These are phyloP conservation scores for Talinum fruticosum DNA, from an alignment of 148 eudicot genomes.

Conservation along the genomic window DNA sequence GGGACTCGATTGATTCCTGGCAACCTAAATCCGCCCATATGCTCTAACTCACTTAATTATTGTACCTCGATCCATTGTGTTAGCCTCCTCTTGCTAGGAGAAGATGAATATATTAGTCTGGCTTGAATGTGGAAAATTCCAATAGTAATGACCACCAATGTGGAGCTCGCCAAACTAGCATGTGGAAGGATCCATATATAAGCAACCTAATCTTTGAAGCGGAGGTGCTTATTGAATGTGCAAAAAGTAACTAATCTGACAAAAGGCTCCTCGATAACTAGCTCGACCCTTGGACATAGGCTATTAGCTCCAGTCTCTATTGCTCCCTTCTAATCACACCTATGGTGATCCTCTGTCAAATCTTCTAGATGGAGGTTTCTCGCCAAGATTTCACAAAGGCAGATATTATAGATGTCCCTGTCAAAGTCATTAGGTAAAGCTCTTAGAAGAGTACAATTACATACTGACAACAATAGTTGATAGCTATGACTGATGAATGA, in stretches of 20 bases:
- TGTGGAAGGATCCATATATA: background rate
- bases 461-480: slow-evolving; percentile 1
- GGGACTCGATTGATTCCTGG: no score
- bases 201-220: background rate
- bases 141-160: background rate
- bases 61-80: background rate
- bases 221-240: background rate
- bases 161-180: background rate
- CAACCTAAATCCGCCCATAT: no score
- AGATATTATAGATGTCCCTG: slow-evolving; percentile 13
- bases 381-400: background rate
- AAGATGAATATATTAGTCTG: background rate
- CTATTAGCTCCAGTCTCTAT: slow-evolving; percentile 8
- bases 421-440: slow-evolving; percentile 3
- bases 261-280: slow-evolving; percentile 21
- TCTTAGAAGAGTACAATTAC: background rate
- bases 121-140: background rate
- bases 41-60: background rate
- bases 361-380: slow-evolving; percentile 14
- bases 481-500: no score
- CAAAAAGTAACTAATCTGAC: no score
- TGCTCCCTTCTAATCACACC: slow-evolving; percentile 12
- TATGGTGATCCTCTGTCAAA: slow-evolving; percentile 11
- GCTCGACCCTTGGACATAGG: slow-evolving; percentile 13
- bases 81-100: background rate